Evolutionary conservation across 345 rosid species (phyloP).

Genomic region (Dipteronia sinensis): DNA sequence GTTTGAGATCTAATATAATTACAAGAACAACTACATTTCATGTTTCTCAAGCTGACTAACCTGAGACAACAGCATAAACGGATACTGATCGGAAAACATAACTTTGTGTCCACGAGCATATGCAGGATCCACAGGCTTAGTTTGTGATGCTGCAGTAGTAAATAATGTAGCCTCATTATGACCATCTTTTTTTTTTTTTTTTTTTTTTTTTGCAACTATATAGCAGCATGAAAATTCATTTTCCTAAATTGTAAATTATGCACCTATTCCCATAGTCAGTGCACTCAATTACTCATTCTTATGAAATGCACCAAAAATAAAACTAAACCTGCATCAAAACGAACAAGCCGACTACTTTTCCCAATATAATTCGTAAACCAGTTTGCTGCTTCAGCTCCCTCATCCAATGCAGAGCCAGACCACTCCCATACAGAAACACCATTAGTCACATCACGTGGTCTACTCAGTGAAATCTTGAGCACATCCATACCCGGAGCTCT

Average conservation of each 20-base stretch:
- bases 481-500: constrained; percentile 79
- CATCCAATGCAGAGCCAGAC: constrained; percentile 89
- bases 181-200: not conserved
- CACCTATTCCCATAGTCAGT: not conserved
- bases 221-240: not conserved
- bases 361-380: constrained; percentile 83
- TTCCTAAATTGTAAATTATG: not conserved
- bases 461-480: constrained; percentile 61
- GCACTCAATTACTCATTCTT: too few species aligned
- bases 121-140: constrained; percentile 71
- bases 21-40: not conserved
- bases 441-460: constrained; percentile 39
- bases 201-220: too few species aligned
- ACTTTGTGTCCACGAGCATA: constrained; percentile 65
- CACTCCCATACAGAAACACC: constrained; percentile 91
- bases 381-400: constrained; percentile 79
- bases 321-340: constrained; percentile 69
- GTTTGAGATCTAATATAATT: constrained; percentile 7
- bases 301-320: too few species aligned
- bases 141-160: constrained; percentile 52
- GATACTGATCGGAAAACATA: constrained; percentile 73
- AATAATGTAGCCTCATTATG: not conserved
- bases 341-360: constrained; percentile 75
- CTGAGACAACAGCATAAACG: constrained; percentile 78
- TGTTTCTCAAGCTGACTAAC: constrained; percentile 33